Percentiles rank a stretch among this genome's conserved stretches.
These are phyloP conservation scores for Lotmaria passim DNA, from an alignment of 208 protist species.

Conservation along the genomic window DNA sequence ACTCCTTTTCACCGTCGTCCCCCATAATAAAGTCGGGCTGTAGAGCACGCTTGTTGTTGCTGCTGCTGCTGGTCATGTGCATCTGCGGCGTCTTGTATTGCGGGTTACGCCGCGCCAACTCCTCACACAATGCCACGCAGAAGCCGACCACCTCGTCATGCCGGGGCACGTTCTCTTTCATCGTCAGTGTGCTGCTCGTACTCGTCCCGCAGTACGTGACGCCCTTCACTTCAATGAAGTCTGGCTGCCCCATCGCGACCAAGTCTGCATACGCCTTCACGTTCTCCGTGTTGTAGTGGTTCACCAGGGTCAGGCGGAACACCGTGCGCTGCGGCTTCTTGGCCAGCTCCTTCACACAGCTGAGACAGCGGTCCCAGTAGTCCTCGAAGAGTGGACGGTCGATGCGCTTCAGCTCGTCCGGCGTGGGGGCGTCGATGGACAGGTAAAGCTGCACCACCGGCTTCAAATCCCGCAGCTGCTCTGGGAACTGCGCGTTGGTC, in stretches of 20 bases:
- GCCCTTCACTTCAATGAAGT: slow-evolving; percentile 97
- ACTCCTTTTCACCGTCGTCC: slow-evolving; percentile 14
- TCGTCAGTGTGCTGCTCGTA: slow-evolving; percentile 83
- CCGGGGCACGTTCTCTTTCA: slow-evolving; percentile 94
- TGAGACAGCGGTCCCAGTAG: slow-evolving; percentile 95
- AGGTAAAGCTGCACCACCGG: slow-evolving; percentile 96
- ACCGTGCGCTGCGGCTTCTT: slow-evolving; percentile 94
- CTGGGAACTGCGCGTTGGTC: slow-evolving; percentile 94
- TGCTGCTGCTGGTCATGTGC: slow-evolving; percentile 7
- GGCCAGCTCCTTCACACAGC: slow-evolving; percentile 83
- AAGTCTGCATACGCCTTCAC: slow-evolving; percentile 82
- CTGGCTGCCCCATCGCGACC: slow-evolving; percentile 89
- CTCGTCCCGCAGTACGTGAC: slow-evolving; percentile 94
- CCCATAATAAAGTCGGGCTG: background rate
- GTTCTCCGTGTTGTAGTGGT: slow-evolving; percentile 91
- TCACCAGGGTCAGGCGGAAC: slow-evolving; percentile 96
- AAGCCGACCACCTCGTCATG: slow-evolving; percentile 95
- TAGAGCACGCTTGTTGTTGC: background rate
- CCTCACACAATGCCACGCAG: slow-evolving; percentile 71
- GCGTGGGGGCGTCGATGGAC: slow-evolving; percentile 92
- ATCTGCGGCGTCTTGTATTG: slow-evolving; percentile 45
- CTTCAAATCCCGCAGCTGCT: slow-evolving; percentile 72
- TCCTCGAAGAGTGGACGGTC: slow-evolving; percentile 95
- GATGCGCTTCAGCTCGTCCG: slow-evolving; percentile 89
- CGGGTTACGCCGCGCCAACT: slow-evolving; percentile 49